These are phyloP conservation scores for Stellera chamaejasme DNA, from an alignment of 345 rosid species.

Conservation along the genomic window DNA sequence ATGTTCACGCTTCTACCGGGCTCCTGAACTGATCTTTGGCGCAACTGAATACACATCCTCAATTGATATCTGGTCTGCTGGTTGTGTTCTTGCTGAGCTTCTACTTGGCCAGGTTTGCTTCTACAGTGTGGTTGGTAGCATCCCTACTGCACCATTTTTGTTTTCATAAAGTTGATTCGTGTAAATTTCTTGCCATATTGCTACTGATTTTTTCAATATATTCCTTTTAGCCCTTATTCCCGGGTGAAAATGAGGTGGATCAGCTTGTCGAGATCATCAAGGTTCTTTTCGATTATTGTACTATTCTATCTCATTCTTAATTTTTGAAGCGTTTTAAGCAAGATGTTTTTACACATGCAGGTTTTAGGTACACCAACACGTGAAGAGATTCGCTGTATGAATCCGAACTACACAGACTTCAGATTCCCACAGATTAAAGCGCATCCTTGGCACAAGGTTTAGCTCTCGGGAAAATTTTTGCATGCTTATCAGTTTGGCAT, in stretches of 20 bases:
- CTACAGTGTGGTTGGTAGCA: neutral
- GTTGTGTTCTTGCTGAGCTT: constrained; percentile 88
- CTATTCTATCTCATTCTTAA: constrained; percentile 1
- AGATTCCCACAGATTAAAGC: constrained; percentile 76
- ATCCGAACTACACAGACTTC: constrained; percentile 73
- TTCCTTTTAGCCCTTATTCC: constrained; percentile 55
- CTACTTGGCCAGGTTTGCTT: constrained; percentile 66
- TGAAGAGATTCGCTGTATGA: constrained; percentile 91
- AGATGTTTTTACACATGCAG: constrained; percentile 26
- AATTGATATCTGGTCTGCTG: constrained; percentile 90
- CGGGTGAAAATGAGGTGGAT: constrained; percentile 80
- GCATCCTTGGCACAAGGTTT: constrained; percentile 88
- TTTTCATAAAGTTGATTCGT: too few species aligned
- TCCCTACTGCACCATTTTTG: neutral
- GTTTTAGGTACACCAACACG: constrained; percentile 93
- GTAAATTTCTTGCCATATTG: too few species aligned
- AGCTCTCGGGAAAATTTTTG: too few species aligned
- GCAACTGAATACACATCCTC: constrained; percentile 77
- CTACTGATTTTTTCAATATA: too few species aligned
- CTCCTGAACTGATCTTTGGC: constrained; percentile 83
- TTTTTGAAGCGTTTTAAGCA: neutral
- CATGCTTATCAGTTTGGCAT: neutral
- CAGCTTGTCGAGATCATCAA: constrained; percentile 84
- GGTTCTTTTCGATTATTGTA: constrained; percentile 23
- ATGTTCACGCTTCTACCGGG: constrained; percentile 85